Conservation (phyloP, 2,329 filamentous ascomycete genomes). For the Dactylellina drechsleri region DNA sequence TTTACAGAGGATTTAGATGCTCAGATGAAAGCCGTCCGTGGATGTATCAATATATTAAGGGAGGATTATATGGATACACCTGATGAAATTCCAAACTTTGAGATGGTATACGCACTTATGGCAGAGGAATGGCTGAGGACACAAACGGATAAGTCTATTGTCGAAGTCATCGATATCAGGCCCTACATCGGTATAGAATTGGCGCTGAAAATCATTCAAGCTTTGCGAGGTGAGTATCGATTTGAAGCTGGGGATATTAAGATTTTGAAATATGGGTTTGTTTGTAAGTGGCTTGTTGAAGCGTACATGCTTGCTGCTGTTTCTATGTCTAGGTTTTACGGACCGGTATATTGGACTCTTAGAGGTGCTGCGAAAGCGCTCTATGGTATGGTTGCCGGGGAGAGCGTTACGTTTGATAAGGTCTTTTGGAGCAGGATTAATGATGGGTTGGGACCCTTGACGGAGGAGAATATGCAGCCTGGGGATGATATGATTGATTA, state of each 20-base stretch:
- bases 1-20: neutral
- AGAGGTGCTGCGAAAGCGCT: conserved; percentile 7
- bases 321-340: conserved; percentile 32
- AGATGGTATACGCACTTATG: conserved; percentile 37
- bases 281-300: conserved; percentile 50
- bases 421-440: conserved; percentile 29
- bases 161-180: neutral
- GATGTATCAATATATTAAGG: conserved; percentile 4
- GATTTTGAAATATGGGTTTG: conserved; percentile 30
- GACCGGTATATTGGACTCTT: conserved; percentile 29
- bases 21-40: conserved; percentile 18
- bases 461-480: conserved; percentile 27
- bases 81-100: conserved; percentile 41
- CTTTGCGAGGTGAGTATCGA: conserved; percentile 32
- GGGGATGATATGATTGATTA: conserved; percentile 16
- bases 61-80: conserved; percentile 1
- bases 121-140: conserved; percentile 28
- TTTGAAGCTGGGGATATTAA: conserved; percentile 26
- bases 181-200: conserved; percentile 22
- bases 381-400: conserved; percentile 38
- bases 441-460: conserved; percentile 23
- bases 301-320: conserved; percentile 44
- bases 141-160: neutral
- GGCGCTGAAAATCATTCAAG: conserved; percentile 25
- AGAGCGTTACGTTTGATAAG: conserved; percentile 35